Evolutionary conservation across 1,284 basidiomycete genomes (phyloP).

Genomic region (Ceratobasidium sp.): DNA sequence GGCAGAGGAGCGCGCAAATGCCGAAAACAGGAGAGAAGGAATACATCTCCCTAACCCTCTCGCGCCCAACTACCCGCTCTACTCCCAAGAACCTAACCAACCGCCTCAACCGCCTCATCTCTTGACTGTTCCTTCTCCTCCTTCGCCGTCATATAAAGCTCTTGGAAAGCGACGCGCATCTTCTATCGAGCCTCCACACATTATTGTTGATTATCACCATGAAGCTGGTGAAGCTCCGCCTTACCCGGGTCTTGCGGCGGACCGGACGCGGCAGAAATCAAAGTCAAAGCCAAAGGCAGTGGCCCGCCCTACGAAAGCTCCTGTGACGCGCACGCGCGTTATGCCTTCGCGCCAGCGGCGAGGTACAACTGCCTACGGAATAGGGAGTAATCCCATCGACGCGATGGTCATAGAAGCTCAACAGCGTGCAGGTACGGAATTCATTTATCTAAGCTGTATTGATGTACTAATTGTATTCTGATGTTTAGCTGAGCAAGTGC

Average conservation of each 20-base stretch:
- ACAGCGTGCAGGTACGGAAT: slow-evolving; percentile 75
- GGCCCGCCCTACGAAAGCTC: slow-evolving; percentile 35
- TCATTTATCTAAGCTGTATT: slow-evolving; percentile 21
- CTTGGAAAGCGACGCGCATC: slow-evolving; percentile 43
- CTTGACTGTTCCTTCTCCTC: slow-evolving; percentile 14
- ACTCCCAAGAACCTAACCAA: not conserved
- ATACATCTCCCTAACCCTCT: not conserved
- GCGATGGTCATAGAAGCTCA: slow-evolving; percentile 84
- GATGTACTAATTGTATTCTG: slow-evolving; percentile 32
- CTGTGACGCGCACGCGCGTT: slow-evolving; percentile 69
- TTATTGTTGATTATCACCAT: slow-evolving; percentile 7
- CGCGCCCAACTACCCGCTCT: slow-evolving; percentile 1
- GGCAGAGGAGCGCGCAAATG: not conserved
- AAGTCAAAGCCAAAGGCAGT: slow-evolving; percentile 37
- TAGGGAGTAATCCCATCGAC: slow-evolving; percentile 80
- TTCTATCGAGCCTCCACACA: slow-evolving; percentile 20
- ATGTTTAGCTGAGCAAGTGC: slow-evolving; percentile 71
- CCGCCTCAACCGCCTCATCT: not conserved
- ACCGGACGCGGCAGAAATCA: slow-evolving; percentile 3
- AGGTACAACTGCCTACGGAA: slow-evolving; percentile 66
- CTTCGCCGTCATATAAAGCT: slow-evolving; percentile 39
- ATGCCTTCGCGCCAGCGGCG: slow-evolving; percentile 81
- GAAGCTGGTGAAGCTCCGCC: slow-evolving; percentile 17
- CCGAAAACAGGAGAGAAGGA: too few species aligned
- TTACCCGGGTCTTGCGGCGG: slow-evolving; percentile 6